Conservation (phyloP, 139 green algal genomes). For the Monoraphidium neglectum region DNA sequence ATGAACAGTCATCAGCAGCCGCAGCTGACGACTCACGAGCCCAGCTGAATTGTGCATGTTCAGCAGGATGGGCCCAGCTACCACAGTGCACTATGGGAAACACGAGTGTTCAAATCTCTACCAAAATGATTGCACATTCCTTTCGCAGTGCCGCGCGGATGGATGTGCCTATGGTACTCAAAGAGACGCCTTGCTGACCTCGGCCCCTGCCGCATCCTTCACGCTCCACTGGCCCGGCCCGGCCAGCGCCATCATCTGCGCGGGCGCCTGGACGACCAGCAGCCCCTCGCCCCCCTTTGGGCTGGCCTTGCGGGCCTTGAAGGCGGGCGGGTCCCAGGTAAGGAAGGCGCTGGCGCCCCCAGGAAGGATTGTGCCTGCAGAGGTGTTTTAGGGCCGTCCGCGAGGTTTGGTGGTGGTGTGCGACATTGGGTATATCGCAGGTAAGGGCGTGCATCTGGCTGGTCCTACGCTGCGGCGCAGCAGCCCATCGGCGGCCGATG, state of each 20-base stretch:
- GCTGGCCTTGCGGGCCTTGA: constrained; percentile 30
- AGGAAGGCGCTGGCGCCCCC: constrained; percentile 39
- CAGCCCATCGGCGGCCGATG: background rate
- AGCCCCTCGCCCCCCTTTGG: constrained; percentile 43
- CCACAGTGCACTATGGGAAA: no score
- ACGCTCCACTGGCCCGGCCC: background rate
- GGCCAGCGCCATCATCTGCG: background rate
- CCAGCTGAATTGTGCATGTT: no score
- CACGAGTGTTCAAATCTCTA: no score
- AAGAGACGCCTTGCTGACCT: no score
- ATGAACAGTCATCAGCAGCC: no score
- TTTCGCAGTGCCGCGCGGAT: no score
- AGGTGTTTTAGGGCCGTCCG: background rate
- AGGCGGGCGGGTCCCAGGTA: constrained; percentile 22
- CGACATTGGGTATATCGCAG: no score
- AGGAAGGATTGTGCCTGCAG: constrained; percentile 56
- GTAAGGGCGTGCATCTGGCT: no score
- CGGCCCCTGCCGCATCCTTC: background rate
- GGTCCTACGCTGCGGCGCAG: background rate
- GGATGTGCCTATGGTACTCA: no score
- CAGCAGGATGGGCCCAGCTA: no score
- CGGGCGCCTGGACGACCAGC: constrained; percentile 44
- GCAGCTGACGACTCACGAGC: no score
- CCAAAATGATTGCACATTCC: no score
- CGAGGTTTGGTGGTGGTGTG: background rate